Percentiles rank a stretch among this genome's conserved stretches.
phyloP scores from a whole-genome alignment of 352 stramenopile species.

The Thraustotheca clavata region DNA sequence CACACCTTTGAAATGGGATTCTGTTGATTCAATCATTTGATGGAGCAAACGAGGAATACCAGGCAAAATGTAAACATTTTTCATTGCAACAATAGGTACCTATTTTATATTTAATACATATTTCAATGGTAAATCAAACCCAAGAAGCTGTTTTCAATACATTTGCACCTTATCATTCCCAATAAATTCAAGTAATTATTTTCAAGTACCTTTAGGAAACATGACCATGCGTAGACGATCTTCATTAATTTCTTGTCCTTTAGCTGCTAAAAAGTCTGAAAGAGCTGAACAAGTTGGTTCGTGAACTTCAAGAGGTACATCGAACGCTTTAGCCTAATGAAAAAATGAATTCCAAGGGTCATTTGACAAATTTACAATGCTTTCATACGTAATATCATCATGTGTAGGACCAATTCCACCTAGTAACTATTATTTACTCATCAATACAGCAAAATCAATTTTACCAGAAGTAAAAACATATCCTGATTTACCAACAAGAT shows the following conservation, averaged over 20 bases:
- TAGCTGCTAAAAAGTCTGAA: conserved; percentile 30
- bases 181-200: neutral
- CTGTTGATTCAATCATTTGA: conserved; percentile 72
- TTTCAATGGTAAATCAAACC: neutral
- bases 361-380: conserved; percentile 11
- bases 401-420: conserved; percentile 76
- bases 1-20: conserved; percentile 68
- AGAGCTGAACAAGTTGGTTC: conserved; percentile 55
- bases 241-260: conserved; percentile 41
- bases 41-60: conserved; percentile 74
- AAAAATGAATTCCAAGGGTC: conserved; percentile 11
- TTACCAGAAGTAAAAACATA: conserved; percentile 75
- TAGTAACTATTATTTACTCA: neutral
- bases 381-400: conserved; percentile 80
- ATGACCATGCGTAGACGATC: conserved; percentile 66
- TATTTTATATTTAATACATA: conserved; percentile 36
- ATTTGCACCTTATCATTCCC: neutral
- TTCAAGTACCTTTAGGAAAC: conserved; percentile 36
- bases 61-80: conserved; percentile 81
- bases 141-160: conserved; percentile 10
- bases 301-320: conserved; percentile 52
- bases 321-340: conserved; percentile 61
- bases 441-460: neutral
- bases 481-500: conserved; percentile 56
- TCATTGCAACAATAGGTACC: conserved; percentile 63